Evolutionary conservation across 192 early-diverging fungal genomes (phyloP).

Genomic region (Coemansia sp.): DNA sequence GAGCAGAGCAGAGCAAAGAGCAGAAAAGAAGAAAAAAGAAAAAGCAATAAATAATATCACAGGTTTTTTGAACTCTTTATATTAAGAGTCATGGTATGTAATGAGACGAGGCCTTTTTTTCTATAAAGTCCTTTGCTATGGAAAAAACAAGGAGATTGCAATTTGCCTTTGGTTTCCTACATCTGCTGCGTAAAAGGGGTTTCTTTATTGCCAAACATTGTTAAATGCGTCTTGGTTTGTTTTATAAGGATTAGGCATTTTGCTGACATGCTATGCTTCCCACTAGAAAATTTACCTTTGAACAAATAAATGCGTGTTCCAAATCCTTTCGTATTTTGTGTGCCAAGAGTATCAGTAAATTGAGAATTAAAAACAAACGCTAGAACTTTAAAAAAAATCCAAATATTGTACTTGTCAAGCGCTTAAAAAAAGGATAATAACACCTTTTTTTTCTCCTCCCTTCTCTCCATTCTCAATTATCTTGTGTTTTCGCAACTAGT

Average conservation of each 20-base stretch:
- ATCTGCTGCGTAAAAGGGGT: too few relatives aligned
- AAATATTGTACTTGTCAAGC: constrained; percentile 2
- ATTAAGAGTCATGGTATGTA: background rate
- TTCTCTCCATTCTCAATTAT: too few relatives aligned
- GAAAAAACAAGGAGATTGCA: background rate
- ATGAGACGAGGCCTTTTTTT: background rate
- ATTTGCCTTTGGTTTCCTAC: too few relatives aligned
- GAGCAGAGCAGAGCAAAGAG: too few relatives aligned
- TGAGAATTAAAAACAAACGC: background rate
- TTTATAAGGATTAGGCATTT: too few relatives aligned
- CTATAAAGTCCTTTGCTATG: background rate
- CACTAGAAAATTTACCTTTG: background rate
- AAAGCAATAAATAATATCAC: background rate
- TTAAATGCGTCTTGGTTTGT: too few relatives aligned
- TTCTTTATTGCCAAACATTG: too few relatives aligned
- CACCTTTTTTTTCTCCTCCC: too few relatives aligned
- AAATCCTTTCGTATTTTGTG: too few relatives aligned
- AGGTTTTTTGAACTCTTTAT: background rate
- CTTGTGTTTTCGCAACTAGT: too few relatives aligned
- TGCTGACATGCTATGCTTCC: too few relatives aligned
- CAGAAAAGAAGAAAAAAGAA: background rate
- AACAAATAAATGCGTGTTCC: background rate
- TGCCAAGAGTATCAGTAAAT: too few relatives aligned
- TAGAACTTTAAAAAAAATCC: background rate
- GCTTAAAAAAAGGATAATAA: background rate